These are phyloP conservation scores for Penicillium sp. DNA, from an alignment of 2,329 filamentous ascomycete species.

Conservation along the genomic window DNA sequence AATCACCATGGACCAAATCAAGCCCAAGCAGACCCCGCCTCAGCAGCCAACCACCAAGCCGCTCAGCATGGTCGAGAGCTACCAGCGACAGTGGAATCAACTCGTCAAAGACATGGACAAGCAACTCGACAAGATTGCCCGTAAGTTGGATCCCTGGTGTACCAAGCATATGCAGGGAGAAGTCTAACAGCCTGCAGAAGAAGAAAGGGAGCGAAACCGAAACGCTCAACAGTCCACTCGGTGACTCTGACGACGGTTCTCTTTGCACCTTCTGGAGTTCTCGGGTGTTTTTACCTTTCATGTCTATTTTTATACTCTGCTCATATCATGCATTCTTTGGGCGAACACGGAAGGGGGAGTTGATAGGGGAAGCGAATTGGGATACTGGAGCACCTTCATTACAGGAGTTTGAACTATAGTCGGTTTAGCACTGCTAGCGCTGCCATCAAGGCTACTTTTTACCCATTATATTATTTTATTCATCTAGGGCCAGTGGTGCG, in stretches of 20 bases:
- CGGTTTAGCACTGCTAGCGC: slow-evolving; percentile 2
- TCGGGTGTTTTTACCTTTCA: not conserved
- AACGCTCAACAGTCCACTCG: slow-evolving; percentile 6
- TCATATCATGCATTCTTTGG: not conserved
- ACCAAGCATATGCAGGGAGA: slow-evolving; percentile 6
- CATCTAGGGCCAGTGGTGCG: not conserved
- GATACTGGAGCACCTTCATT: not conserved
- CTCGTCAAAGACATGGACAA: slow-evolving; percentile 15
- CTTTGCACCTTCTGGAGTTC: not conserved
- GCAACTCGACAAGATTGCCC: slow-evolving; percentile 16
- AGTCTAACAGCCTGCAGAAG: slow-evolving; percentile 11
- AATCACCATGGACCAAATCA: slow-evolving; percentile 8
- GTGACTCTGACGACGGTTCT: not conserved
- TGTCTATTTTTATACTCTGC: not conserved
- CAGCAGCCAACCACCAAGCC: slow-evolving; percentile 7
- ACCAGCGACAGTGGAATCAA: slow-evolving; percentile 16
- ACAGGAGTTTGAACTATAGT: not conserved
- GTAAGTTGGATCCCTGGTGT: slow-evolving; percentile 2
- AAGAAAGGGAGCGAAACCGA: slow-evolving; percentile 8
- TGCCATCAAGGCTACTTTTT: not conserved
- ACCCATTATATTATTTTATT: not conserved
- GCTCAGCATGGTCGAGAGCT: slow-evolving; percentile 11
- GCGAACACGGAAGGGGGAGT: not conserved
- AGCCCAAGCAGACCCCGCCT: slow-evolving; percentile 4
- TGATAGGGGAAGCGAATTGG: not conserved